These are phyloP conservation scores for Ustilago shanxiensis DNA, from an alignment of 1,284 basidiomycete species.

Conservation along the genomic window DNA sequence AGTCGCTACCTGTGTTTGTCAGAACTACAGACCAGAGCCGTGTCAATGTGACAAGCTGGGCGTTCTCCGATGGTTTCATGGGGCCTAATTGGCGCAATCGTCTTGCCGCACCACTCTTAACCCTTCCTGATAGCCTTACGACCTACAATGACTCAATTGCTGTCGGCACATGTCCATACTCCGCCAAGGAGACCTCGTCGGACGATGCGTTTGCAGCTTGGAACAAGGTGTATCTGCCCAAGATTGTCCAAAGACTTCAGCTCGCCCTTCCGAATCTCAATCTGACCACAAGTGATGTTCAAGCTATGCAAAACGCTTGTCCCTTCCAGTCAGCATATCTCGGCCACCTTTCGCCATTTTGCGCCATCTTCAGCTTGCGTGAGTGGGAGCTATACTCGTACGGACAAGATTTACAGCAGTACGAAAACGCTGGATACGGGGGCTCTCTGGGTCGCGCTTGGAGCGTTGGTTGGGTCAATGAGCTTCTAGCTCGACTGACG, in stretches of 20 bases:
- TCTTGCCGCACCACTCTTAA: constrained; percentile 17
- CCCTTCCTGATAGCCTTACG: constrained; percentile 19
- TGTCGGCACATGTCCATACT: constrained; percentile 23
- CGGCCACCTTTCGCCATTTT: constrained; percentile 28
- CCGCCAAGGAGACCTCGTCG: constrained; percentile 25
- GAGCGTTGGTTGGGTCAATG: constrained; percentile 36
- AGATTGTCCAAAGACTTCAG: constrained; percentile 19
- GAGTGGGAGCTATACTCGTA: constrained; percentile 35
- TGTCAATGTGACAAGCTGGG: constrained; percentile 26
- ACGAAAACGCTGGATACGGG: constrained; percentile 21
- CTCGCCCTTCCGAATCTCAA: constrained; percentile 20
- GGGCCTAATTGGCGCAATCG: constrained; percentile 24
- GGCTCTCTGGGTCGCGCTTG: constrained; percentile 25
- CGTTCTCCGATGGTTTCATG: constrained; percentile 23
- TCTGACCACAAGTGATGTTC: constrained; percentile 23
- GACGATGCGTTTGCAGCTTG: constrained; percentile 25
- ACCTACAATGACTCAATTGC: constrained; percentile 23
- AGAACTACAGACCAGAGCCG: constrained; percentile 28
- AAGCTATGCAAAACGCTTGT: constrained; percentile 32
- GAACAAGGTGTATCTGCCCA: constrained; percentile 28
- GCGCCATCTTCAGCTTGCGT: constrained; percentile 19
- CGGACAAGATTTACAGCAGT: constrained; percentile 33
- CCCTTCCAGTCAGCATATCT: constrained; percentile 31
- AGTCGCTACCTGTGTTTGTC: constrained; percentile 22
- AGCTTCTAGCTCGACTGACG: constrained; percentile 31